Conservation (phyloP, 208 protist species). For the Paratrypanosoma confusum region DNA sequence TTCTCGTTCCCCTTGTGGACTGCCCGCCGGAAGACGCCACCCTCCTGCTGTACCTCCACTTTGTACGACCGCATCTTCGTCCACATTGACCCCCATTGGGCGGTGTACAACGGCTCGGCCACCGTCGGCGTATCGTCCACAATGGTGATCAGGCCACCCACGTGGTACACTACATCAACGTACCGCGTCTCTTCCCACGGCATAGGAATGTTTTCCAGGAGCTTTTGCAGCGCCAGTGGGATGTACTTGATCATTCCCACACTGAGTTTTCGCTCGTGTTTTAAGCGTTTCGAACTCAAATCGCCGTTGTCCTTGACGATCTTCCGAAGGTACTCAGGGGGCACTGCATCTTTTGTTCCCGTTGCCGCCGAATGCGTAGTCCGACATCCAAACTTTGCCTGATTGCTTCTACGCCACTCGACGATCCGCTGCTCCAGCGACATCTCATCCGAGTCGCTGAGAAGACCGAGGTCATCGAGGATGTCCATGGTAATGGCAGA, state of each 20-base stretch:
- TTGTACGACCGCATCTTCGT: constrained; percentile 99
- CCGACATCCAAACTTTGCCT: constrained; percentile 55
- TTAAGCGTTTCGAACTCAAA: constrained; percentile 97
- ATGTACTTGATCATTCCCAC: constrained; percentile 99
- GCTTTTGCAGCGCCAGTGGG: constrained; percentile 99
- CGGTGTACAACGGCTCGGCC: constrained; percentile 97
- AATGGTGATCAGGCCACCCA: constrained; percentile 99
- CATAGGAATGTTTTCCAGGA: constrained; percentile 99
- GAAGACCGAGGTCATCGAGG: not conserved
- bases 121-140: constrained; percentile 99
- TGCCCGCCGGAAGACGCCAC: constrained; percentile 83
- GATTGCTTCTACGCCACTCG: constrained; percentile 66
- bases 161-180: constrained; percentile 98
- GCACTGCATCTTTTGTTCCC: constrained; percentile 75
- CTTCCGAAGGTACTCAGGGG: constrained; percentile 98
- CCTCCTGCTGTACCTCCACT: constrained; percentile 66
- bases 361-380: constrained; percentile 51
- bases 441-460: constrained; percentile 13
- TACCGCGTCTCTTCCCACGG: constrained; percentile 94
- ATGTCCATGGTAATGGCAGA: not conserved
- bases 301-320: constrained; percentile 99
- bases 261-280: constrained; percentile 98
- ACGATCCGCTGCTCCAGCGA: constrained; percentile 23
- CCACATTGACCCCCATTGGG: constrained; percentile 99
- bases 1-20: constrained; percentile 99